Percentiles rank a stretch among this genome's conserved stretches.
These are phyloP conservation scores for Xylaria grammica DNA, from an alignment of 495 filamentous ascomycete species.

Conservation along the genomic window DNA sequence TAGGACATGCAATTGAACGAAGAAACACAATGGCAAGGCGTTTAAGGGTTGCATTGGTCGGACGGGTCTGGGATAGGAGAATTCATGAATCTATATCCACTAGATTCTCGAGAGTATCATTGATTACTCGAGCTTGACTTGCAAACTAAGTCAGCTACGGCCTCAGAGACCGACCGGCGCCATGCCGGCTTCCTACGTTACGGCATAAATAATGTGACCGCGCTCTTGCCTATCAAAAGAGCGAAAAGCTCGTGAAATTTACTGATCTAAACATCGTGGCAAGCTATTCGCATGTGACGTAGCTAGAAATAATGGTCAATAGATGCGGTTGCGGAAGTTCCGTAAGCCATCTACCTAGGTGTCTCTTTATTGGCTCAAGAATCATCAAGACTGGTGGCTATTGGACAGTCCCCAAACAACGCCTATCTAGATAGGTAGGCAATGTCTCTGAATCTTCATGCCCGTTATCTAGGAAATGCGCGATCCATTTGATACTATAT, in stretches of 20 bases:
- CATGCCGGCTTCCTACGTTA: conserved; percentile 56
- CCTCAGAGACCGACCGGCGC: conserved; percentile 68
- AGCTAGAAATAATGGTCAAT: too few relatives aligned
- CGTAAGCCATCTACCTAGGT: too few relatives aligned
- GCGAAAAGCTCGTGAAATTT: not conserved
- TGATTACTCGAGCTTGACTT: conserved; percentile 49
- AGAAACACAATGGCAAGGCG: conserved; percentile 36
- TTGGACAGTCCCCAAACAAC: too few relatives aligned
- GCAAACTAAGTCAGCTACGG: conserved; percentile 57
- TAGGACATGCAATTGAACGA: conserved; percentile 17
- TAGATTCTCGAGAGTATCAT: conserved; percentile 43
- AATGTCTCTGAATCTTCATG: too few relatives aligned
- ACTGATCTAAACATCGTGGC: not conserved
- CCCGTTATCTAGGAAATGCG: too few relatives aligned
- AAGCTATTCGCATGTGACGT: too few relatives aligned
- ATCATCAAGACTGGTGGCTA: too few relatives aligned
- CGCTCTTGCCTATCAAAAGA: conserved; percentile 9
- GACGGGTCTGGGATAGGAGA: conserved; percentile 44
- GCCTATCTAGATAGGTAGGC: too few relatives aligned
- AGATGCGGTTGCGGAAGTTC: too few relatives aligned
- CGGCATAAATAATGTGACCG: conserved; percentile 32
- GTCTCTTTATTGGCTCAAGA: too few relatives aligned
- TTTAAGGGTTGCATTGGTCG: conserved; percentile 42
- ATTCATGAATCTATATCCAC: conserved; percentile 49
- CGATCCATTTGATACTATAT: too few relatives aligned